Evolutionary conservation across 305 asterid genomes (phyloP).

Genomic region (Vinca major): DNA sequence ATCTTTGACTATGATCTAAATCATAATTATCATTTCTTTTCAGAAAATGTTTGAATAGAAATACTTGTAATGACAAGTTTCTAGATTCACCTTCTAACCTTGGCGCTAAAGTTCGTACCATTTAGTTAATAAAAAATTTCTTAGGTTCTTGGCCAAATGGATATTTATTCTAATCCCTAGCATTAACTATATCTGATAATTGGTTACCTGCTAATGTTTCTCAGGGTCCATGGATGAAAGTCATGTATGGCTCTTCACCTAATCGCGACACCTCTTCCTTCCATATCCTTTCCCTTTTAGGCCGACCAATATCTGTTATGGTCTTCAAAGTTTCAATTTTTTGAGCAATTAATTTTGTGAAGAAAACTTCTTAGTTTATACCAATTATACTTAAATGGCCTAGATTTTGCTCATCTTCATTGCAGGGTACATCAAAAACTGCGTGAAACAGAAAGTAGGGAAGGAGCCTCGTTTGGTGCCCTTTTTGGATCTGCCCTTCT

Average conservation of each 20-base stretch:
- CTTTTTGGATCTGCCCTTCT: slow-evolving; percentile 72
- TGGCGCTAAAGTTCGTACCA: neutral
- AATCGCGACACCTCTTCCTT: neutral
- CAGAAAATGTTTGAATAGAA: neutral
- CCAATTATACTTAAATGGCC: neutral
- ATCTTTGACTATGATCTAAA: slow-evolving; percentile 2
- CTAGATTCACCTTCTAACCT: neutral
- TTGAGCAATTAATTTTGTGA: neutral
- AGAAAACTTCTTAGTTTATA: neutral
- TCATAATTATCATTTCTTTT: neutral
- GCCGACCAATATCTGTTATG: neutral
- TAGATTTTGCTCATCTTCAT: slow-evolving; percentile 5
- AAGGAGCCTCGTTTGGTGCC: slow-evolving; percentile 79
- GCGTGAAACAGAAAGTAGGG: slow-evolving; percentile 58
- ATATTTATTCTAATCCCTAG: neutral
- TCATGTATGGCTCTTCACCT: neutral
- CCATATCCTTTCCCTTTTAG: neutral
- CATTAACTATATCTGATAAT: slow-evolving; percentile 1
- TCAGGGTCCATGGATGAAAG: neutral
- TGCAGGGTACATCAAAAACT: slow-evolving; percentile 72
- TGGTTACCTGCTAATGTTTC: neutral
- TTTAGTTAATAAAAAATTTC: neutral
- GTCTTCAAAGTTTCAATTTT: neutral
- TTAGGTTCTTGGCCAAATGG: slow-evolving; percentile 3
- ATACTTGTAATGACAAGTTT: slow-evolving; percentile 11